These are phyloP conservation scores for Clitopilus passeckerianus DNA, from an alignment of 768 basidiomycete genomes.

Conservation along the genomic window DNA sequence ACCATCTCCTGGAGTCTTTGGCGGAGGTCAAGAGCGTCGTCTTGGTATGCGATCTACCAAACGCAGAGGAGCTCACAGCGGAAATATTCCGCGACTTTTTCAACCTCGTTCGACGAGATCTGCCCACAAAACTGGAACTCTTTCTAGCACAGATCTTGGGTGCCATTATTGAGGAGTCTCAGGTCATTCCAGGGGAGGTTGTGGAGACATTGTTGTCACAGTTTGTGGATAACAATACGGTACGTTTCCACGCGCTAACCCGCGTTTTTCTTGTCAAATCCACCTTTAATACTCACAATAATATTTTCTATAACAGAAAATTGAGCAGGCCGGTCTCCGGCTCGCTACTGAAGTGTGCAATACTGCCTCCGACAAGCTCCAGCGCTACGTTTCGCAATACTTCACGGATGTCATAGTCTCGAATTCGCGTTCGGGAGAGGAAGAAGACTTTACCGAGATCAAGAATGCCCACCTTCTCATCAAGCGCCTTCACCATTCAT, in stretches of 20 bases:
- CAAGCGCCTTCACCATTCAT: slow-evolving; percentile 73
- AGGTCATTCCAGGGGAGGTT: slow-evolving; percentile 70
- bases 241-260: slow-evolving; percentile 26
- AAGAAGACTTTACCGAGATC: slow-evolving; percentile 63
- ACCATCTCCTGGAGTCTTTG: slow-evolving; percentile 88
- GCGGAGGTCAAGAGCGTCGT: slow-evolving; percentile 94
- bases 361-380: slow-evolving; percentile 76
- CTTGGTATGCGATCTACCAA: slow-evolving; percentile 87
- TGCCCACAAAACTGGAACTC: slow-evolving; percentile 76
- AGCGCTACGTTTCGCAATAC: slow-evolving; percentile 86
- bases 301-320: slow-evolving; percentile 31
- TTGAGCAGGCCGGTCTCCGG: slow-evolving; percentile 73
- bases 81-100: slow-evolving; percentile 86
- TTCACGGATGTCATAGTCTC: slow-evolving; percentile 85
- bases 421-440: slow-evolving; percentile 37
- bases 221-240: slow-evolving; percentile 75
- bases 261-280: slow-evolving; percentile 1
- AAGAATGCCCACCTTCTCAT: slow-evolving; percentile 81
- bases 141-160: slow-evolving; percentile 88
- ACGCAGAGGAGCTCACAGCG: slow-evolving; percentile 77
- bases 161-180: slow-evolving; percentile 84
- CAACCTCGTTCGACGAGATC: slow-evolving; percentile 65
- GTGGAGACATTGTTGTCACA: slow-evolving; percentile 81
- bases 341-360: slow-evolving; percentile 87
- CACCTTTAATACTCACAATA: background rate